Conservation (phyloP, 495 filamentous ascomycete genomes). For the Podospora anserina region DNA sequence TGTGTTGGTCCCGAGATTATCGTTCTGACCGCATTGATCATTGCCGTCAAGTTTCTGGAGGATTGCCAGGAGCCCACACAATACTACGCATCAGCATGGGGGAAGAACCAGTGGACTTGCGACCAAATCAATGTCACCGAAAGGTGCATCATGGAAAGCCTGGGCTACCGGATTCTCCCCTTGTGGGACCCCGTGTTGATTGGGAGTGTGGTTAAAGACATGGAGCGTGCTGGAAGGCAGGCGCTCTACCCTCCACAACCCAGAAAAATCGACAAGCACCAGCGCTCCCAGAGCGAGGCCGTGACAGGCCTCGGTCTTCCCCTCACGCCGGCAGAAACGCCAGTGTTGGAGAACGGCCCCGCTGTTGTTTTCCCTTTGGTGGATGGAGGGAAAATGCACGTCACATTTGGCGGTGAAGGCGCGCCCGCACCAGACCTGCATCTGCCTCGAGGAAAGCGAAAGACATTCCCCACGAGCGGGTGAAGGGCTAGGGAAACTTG, state of each 20-base stretch:
- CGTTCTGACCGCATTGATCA: slow-evolving; percentile 46
- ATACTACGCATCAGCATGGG: slow-evolving; percentile 45
- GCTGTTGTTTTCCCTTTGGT: not conserved
- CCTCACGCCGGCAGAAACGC: slow-evolving; percentile 42
- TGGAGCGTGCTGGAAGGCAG: slow-evolving; percentile 51
- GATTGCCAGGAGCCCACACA: slow-evolving; percentile 45
- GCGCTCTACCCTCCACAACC: slow-evolving; percentile 19
- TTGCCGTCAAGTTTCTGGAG: slow-evolving; percentile 53
- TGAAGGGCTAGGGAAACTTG: slow-evolving; percentile 6
- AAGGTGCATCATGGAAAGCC: slow-evolving; percentile 52
- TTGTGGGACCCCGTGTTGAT: slow-evolving; percentile 49
- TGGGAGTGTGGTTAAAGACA: slow-evolving; percentile 49
- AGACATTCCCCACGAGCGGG: slow-evolving; percentile 9
- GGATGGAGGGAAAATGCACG: slow-evolving; percentile 1
- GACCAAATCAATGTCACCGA: slow-evolving; percentile 56
- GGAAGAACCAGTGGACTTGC: slow-evolving; percentile 47
- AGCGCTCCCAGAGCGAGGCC: slow-evolving; percentile 40
- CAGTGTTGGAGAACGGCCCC: slow-evolving; percentile 31
- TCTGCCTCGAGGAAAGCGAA: slow-evolving; percentile 6
- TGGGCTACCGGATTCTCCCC: slow-evolving; percentile 51
- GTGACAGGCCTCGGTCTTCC: slow-evolving; percentile 38
- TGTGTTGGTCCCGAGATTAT: slow-evolving; percentile 53
- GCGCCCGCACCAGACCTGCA: not conserved
- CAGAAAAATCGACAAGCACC: slow-evolving; percentile 27
- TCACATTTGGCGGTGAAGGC: slow-evolving; percentile 12